Base-by-base conservation (phyloP, 192 early-diverging fungal species). In the Backusella luteola region DNA sequence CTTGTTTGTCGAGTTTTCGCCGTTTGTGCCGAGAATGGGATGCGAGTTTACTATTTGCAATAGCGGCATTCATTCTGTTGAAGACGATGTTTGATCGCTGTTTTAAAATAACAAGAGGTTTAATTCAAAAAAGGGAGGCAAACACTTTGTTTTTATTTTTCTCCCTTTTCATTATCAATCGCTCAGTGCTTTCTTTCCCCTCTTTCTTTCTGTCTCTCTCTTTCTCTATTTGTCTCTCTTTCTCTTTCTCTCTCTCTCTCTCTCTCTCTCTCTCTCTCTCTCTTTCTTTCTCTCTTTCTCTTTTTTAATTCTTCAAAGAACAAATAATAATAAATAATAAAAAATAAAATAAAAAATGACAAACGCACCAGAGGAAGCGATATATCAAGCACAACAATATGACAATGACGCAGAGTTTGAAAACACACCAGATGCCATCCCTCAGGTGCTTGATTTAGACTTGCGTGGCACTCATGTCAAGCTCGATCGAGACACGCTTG, bases 401-500 rank as follows among this genome's bases (percentile, higher is more conserved):
- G 56, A 63, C 12, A 63, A 63, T 14, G 56, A 63, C 2, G 56
- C 23, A 63, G 56, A 63, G 21, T 63, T 63, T 63, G 56, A 63
- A 29, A 63, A 63, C 11, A 26, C 56, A 63, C 23, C 56, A 63
- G 56, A 63, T 14, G 56, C 56, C 56, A 63, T 63, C 26, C 88
- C 88, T 21, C 76, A 80, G 38, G 84, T 86, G 29, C 83, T 91
- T 15, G 73, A 86, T 42, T 84, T 91, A n/a, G 84, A 91, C 59
- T 74, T 91, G 3, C 82, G 88, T n/a, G 90, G 90, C 9, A 85
- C 77, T 19, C 76, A 82, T 11, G 81, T 91, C 32, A 84, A 86
- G 74, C 83, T 91, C 68, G 87, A 88, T 70, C 80, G 90, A 23
- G 88, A 91, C 15, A 85, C 84, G 3, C 76, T 91, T 5, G 84